Conservation (phyloP, 2,329 filamentous ascomycete genomes). For the Colletotrichum sp. region DNA sequence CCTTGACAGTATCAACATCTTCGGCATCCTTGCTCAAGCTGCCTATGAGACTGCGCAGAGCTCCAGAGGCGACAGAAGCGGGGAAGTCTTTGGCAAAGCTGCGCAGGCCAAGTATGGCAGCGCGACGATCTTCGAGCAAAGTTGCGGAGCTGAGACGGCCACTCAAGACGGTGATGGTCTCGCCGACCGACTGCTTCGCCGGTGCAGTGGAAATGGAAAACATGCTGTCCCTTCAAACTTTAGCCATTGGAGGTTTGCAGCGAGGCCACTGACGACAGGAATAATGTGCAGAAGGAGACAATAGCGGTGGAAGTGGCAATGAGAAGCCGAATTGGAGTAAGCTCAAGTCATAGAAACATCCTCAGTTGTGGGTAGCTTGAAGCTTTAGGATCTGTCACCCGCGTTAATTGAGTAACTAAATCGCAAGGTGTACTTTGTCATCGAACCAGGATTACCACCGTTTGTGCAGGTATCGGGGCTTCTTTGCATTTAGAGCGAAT, state of each 20-base stretch:
- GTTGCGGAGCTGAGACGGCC: slow-evolving; percentile 87
- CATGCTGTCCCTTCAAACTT: slow-evolving; percentile 42
- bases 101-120: slow-evolving; percentile 88
- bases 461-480: neutral
- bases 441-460: neutral
- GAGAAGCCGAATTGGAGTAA: neutral
- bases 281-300: neutral
- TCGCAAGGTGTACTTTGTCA: neutral
- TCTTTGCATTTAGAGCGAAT: neutral
- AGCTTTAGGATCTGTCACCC: neutral
- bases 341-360: neutral
- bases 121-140: slow-evolving; percentile 90
- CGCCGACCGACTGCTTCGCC: slow-evolving; percentile 92
- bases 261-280: neutral
- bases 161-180: slow-evolving; percentile 91
- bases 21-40: slow-evolving; percentile 86
- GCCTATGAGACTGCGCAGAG: slow-evolving; percentile 85
- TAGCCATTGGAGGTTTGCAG: slow-evolving; percentile 13
- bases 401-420: neutral
- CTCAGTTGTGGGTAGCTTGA: neutral
- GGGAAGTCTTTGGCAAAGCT: slow-evolving; percentile 98
- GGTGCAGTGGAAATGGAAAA: slow-evolving; percentile 75
- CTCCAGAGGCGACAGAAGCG: slow-evolving; percentile 91
- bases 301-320: neutral
- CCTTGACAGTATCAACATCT: slow-evolving; percentile 95